A percentile compares a stretch with the other conserved stretches of the same genome.
Conservation (phyloP, 371 early-diverging fungal species). For the Blastocladiella emersonii region DNA sequence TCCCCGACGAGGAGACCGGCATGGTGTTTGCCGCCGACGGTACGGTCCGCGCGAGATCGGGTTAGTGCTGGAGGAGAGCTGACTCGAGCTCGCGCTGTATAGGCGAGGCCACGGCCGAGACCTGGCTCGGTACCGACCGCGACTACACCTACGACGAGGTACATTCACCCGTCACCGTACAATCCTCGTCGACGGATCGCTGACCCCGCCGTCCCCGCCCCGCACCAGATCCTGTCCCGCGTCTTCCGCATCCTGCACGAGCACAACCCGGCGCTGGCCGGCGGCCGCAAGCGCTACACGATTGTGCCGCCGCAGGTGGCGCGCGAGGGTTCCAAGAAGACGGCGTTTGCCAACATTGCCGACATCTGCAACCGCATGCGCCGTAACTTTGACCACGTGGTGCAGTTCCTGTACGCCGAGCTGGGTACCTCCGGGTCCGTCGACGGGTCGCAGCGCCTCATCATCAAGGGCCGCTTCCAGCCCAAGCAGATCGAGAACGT, state of each 20-base stretch:
- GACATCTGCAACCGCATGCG: slow-evolving; percentile 90
- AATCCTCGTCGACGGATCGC: not conserved
- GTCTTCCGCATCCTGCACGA: slow-evolving; percentile 82
- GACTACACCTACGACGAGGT: slow-evolving; percentile 88
- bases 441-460: slow-evolving; percentile 82
- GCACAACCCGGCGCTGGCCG: slow-evolving; percentile 88
- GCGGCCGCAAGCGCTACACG: slow-evolving; percentile 82
- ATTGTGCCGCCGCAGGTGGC: slow-evolving; percentile 85
- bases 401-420: slow-evolving; percentile 95
- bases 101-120: slow-evolving; percentile 37
- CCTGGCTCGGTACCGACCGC: slow-evolving; percentile 77
- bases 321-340: slow-evolving; percentile 92
- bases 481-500: slow-evolving; percentile 98
- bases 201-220: not conserved
- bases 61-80: slow-evolving; percentile 9
- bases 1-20: slow-evolving; percentile 8
- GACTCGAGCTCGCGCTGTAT: slow-evolving; percentile 13
- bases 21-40: not conserved
- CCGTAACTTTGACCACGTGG: slow-evolving; percentile 92
- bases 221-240: slow-evolving; percentile 62
- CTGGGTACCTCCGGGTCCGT: slow-evolving; percentile 96
- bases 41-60: not conserved
- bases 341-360: slow-evolving; percentile 84
- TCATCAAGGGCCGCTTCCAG: slow-evolving; percentile 98
- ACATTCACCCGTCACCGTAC: not conserved